Evolutionary conservation across 2,329 filamentous ascomycete genomes (phyloP).

Genomic region (Cercospora sp.): DNA sequence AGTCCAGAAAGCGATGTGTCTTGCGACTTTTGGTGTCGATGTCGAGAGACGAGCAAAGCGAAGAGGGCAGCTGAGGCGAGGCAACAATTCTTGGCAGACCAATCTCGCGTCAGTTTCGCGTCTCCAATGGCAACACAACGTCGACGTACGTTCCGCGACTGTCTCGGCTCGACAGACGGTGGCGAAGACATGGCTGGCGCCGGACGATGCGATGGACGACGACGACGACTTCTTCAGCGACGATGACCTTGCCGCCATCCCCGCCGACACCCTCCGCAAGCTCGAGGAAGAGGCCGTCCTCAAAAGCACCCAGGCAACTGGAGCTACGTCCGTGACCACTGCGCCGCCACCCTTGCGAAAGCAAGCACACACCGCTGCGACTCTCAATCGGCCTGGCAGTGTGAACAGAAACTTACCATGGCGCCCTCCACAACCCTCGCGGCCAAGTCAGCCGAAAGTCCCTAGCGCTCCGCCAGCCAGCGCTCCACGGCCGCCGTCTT

Average conservation of each 20-base stretch:
- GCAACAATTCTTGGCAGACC: not conserved
- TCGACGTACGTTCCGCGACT: not conserved
- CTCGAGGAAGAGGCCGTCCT: slow-evolving; percentile 49
- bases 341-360: slow-evolving; percentile 20
- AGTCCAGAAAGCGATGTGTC: not conserved
- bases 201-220: slow-evolving; percentile 35
- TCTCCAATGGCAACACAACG: not conserved
- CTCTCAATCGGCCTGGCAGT: slow-evolving; percentile 24
- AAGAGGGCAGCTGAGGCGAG: not conserved
- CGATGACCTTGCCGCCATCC: slow-evolving; percentile 49
- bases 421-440: slow-evolving; percentile 34
- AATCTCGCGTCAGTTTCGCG: not conserved
- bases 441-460: slow-evolving; percentile 17
- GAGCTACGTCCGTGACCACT: slow-evolving; percentile 9
- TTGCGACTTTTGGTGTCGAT: not conserved
- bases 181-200: slow-evolving; percentile 9
- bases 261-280: slow-evolving; percentile 47
- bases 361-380: slow-evolving; percentile 28
- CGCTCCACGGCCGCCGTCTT: slow-evolving; percentile 35
- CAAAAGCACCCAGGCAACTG: slow-evolving; percentile 32
- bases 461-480: slow-evolving; percentile 28
- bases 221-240: slow-evolving; percentile 51
- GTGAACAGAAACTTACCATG: slow-evolving; percentile 31
- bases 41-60: not conserved
- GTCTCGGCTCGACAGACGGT: not conserved